A percentile compares a stretch with the other conserved stretches of the same genome.
These are phyloP conservation scores for Gynochthodes officinalis DNA, from an alignment of 257 asterid genomes.

Conservation along the genomic window DNA sequence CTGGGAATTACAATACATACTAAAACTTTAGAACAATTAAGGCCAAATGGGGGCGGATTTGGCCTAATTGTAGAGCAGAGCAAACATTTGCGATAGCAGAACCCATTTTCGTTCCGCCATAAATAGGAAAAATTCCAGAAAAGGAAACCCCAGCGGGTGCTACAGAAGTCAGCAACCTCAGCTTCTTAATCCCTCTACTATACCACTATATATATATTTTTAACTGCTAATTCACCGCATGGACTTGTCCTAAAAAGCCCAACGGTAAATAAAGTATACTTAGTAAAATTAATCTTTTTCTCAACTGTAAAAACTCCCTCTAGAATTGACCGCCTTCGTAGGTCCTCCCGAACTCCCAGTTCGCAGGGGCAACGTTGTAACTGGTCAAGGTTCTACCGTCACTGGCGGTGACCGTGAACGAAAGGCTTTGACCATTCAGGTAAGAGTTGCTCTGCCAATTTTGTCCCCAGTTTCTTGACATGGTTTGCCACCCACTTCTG, in stretches of 20 bases:
- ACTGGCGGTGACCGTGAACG: slow-evolving; percentile 37
- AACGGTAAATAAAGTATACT: background rate
- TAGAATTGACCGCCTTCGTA: slow-evolving; percentile 42
- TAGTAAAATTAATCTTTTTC: too few relatives aligned
- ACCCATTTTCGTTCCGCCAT: background rate
- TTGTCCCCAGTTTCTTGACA: slow-evolving; percentile 55
- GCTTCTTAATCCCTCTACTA: slow-evolving; percentile 3
- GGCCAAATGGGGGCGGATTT: background rate
- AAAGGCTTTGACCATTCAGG: slow-evolving; percentile 48
- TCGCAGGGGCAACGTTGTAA: slow-evolving; percentile 34
- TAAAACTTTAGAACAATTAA: too few relatives aligned
- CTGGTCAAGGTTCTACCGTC: slow-evolving; percentile 37
- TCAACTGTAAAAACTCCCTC: too few relatives aligned
- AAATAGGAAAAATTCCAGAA: background rate
- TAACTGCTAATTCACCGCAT: background rate
- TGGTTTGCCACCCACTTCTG: slow-evolving; percentile 37
- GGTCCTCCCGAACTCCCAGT: slow-evolving; percentile 51
- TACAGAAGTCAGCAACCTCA: slow-evolving; percentile 20
- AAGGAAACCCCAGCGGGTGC: slow-evolving; percentile 23
- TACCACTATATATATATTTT: background rate
- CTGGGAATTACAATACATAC: background rate
- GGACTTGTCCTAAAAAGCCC: slow-evolving; percentile 7
- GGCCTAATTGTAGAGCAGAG: background rate
- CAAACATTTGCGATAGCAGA: background rate
- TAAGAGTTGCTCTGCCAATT: slow-evolving; percentile 50